A percentile compares a stretch with the other conserved stretches of the same genome.
phyloP scores from a whole-genome alignment of 2,329 filamentous ascomycete genomes.

The Orbilia ellipsospora region DNA sequence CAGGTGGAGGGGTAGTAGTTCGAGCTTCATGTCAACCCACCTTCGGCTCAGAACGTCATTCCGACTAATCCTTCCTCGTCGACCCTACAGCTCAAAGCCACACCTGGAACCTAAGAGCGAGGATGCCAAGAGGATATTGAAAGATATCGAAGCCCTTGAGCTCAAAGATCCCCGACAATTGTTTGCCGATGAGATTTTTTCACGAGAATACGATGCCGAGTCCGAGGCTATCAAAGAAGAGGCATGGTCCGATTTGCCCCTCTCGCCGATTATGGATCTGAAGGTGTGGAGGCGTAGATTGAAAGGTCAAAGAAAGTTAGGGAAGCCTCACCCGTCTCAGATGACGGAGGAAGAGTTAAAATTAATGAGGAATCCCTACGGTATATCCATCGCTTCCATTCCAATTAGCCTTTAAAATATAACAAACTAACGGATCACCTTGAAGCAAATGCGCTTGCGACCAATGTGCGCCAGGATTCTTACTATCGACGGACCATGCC shows the following conservation, averaged over 20 bases:
- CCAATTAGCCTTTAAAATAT: neutral
- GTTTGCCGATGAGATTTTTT: constrained; percentile 34
- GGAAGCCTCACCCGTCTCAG: constrained; percentile 31
- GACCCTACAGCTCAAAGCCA: constrained; percentile 19
- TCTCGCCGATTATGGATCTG: constrained; percentile 46
- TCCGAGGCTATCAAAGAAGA: constrained; percentile 2
- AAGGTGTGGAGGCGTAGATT: constrained; percentile 37
- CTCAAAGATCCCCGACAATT: constrained; percentile 29
- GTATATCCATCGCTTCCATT: neutral
- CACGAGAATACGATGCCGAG: neutral
- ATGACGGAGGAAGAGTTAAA: constrained; percentile 49
- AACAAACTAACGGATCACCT: neutral
- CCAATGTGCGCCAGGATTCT: constrained; percentile 53
- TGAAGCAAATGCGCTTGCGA: constrained; percentile 56
- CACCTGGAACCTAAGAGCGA: constrained; percentile 1
- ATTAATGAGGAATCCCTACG: constrained; percentile 55
- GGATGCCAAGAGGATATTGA: constrained; percentile 29
- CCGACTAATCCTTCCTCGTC: constrained; percentile 23
- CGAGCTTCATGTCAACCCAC: constrained; percentile 29
- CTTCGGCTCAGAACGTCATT: constrained; percentile 25
- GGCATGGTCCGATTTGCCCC: constrained; percentile 7
- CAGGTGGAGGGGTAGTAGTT: neutral
- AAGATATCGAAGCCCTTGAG: constrained; percentile 18
- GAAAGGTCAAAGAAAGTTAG: constrained; percentile 27
- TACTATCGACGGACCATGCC: constrained; percentile 56